A percentile compares a stretch with the other conserved stretches of the same genome.
Conservation (phyloP, 331 rosid species). For the Cydonia oblonga region DNA sequence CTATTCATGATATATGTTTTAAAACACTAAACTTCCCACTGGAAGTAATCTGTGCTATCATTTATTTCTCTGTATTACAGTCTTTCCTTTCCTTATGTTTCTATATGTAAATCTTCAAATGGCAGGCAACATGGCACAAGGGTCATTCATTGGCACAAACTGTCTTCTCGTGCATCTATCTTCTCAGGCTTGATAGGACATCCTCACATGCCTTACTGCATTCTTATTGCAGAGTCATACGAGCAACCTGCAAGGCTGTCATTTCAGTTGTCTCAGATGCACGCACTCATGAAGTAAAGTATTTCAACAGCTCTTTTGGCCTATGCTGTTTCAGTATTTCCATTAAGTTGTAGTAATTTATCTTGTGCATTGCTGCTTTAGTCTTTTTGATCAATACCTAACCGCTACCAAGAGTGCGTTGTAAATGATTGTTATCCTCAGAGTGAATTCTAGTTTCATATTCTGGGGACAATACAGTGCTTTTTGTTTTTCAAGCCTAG, state of each 20-base stretch:
- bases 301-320: conserved; percentile 44
- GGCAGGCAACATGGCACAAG: conserved; percentile 99
- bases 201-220: conserved; percentile 71
- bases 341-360: background rate
- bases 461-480: background rate
- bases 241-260: conserved; percentile 80
- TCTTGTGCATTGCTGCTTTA: background rate
- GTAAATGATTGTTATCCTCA: background rate
- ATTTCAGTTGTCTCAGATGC: conserved; percentile 77
- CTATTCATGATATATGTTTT: background rate
- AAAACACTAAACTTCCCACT: background rate
- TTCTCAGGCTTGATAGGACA: conserved; percentile 77
- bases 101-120: conserved; percentile 18
- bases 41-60: background rate
- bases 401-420: background rate
- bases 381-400: background rate
- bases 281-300: conserved; percentile 98
- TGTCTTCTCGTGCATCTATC: conserved; percentile 94
- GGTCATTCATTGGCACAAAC: conserved; percentile 98
- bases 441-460: background rate
- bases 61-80: background rate
- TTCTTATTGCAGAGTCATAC: conserved; percentile 68
- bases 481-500: background rate
- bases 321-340: background rate
- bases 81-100: conserved; percentile 4